Evolutionary conservation across 352 stramenopile species (phyloP).

Genomic region (Phytophthora sp.): DNA sequence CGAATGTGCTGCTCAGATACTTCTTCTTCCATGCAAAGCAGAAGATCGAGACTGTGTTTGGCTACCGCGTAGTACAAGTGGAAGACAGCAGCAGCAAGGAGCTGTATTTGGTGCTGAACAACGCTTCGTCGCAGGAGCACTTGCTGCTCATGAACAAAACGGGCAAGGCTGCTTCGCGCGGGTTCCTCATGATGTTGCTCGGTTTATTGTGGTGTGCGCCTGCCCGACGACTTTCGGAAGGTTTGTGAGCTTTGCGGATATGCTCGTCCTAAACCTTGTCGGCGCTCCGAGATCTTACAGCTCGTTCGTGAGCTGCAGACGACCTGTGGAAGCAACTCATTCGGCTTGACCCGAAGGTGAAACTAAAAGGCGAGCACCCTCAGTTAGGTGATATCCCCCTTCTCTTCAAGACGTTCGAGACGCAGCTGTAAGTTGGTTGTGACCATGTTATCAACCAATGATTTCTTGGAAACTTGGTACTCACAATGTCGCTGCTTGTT

Average conservation of each 20-base stretch:
- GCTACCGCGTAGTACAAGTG: conserved; percentile 75
- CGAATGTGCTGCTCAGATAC: no score
- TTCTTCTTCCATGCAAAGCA: conserved; percentile 83
- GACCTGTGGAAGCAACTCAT: conserved; percentile 83
- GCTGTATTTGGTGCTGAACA: conserved; percentile 84
- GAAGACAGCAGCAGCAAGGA: conserved; percentile 72
- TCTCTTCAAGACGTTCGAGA: conserved; percentile 83
- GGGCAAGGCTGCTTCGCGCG: conserved; percentile 57
- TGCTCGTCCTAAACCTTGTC: not conserved
- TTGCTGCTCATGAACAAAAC: conserved; percentile 80
- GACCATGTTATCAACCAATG: not conserved
- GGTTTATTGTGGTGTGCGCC: conserved; percentile 83
- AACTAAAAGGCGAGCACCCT: conserved; percentile 63
- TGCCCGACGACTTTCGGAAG: conserved; percentile 69
- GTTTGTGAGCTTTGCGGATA: conserved; percentile 24
- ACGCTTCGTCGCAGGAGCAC: conserved; percentile 71
- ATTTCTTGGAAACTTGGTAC: not conserved
- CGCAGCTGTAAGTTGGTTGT: conserved; percentile 59
- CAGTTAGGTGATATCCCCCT: conserved; percentile 74
- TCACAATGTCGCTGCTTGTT: not conserved
- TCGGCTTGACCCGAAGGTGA: conserved; percentile 65
- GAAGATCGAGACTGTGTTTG: conserved; percentile 79
- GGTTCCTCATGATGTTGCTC: conserved; percentile 84
- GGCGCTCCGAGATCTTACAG: not conserved
- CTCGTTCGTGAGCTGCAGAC: conserved; percentile 38